These are phyloP conservation scores for Tolypocladium tundrense DNA, from an alignment of 2,329 filamentous ascomycete genomes.

Conservation along the genomic window DNA sequence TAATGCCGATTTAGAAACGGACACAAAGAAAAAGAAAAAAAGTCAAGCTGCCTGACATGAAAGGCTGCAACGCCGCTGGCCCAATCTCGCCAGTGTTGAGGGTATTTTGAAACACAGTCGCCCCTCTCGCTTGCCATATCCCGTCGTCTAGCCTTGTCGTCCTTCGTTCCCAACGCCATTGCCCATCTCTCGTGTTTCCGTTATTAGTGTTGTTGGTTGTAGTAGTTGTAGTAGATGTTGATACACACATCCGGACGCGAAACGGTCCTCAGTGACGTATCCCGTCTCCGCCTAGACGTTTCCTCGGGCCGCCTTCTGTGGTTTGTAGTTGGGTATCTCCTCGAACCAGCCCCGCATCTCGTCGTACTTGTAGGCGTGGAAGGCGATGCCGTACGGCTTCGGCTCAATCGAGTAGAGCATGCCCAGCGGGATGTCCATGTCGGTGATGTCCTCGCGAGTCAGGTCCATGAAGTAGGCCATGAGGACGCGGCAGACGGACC, in stretches of 20 bases:
- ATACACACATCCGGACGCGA: neutral
- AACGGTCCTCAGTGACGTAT: neutral
- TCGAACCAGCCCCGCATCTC: constrained; percentile 70
- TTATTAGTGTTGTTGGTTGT: neutral
- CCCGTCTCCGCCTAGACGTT: constrained; percentile 11
- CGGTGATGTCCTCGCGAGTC: constrained; percentile 81
- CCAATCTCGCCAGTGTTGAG: neutral
- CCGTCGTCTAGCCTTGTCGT: neutral
- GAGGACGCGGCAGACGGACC: constrained; percentile 82
- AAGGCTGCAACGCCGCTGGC: neutral
- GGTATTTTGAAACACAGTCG: neutral
- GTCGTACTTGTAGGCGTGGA: constrained; percentile 91
- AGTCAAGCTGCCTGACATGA: neutral
- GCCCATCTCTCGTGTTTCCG: neutral
- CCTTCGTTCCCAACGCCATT: neutral
- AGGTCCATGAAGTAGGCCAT: constrained; percentile 96
- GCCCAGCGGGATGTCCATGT: constrained; percentile 86
- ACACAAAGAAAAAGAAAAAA: neutral
- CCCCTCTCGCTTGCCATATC: neutral
- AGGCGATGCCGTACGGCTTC: constrained; percentile 95
- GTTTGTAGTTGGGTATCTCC: constrained; percentile 72
- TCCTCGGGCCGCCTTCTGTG: constrained; percentile 39
- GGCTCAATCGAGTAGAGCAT: constrained; percentile 93
- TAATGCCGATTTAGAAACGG: neutral
- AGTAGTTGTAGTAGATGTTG: neutral